These are phyloP conservation scores for Platanus orientalis DNA, from an alignment of 164 flowering plant species.

Conservation along the genomic window DNA sequence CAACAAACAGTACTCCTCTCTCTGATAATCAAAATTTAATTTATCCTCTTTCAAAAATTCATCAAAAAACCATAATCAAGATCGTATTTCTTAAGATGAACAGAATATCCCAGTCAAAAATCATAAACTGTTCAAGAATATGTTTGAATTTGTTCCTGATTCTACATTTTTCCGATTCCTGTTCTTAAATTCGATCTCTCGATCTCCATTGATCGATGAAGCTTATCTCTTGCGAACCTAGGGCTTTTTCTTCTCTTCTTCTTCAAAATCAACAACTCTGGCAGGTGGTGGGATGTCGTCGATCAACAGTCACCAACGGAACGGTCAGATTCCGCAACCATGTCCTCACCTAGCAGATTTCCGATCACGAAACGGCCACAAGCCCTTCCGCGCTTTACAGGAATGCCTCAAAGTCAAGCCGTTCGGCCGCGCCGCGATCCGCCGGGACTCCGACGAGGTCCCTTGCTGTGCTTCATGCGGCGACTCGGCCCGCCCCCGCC, in stretches of 20 bases:
- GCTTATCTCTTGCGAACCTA: slow-evolving; percentile 14
- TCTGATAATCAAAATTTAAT: too few relatives aligned
- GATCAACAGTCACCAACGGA: slow-evolving; percentile 7
- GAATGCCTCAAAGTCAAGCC: slow-evolving; percentile 61
- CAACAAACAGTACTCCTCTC: too few relatives aligned
- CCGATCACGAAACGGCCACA: slow-evolving; percentile 47
- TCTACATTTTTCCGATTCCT: background rate
- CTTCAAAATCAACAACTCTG: background rate
- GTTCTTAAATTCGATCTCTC: background rate
- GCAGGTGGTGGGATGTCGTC: slow-evolving; percentile 13
- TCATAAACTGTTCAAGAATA: too few relatives aligned
- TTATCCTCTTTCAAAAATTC: too few relatives aligned
- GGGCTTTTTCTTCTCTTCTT: slow-evolving; percentile 3
- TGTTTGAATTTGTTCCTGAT: background rate
- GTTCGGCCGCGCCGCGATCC: slow-evolving; percentile 60
- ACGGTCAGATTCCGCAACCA: slow-evolving; percentile 23
- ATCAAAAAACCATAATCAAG: too few relatives aligned
- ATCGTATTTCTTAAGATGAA: too few relatives aligned
- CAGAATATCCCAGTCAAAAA: too few relatives aligned
- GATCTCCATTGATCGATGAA: slow-evolving; percentile 16
- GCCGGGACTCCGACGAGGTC: slow-evolving; percentile 50
- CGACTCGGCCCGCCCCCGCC: slow-evolving; percentile 26
- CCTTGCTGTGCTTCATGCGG: slow-evolving; percentile 48
- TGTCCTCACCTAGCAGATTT: slow-evolving; percentile 67
- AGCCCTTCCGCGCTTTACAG: slow-evolving; percentile 51